These are phyloP conservation scores for Cymbidium sinense DNA, from an alignment of 106 monocot species.

Conservation along the genomic window DNA sequence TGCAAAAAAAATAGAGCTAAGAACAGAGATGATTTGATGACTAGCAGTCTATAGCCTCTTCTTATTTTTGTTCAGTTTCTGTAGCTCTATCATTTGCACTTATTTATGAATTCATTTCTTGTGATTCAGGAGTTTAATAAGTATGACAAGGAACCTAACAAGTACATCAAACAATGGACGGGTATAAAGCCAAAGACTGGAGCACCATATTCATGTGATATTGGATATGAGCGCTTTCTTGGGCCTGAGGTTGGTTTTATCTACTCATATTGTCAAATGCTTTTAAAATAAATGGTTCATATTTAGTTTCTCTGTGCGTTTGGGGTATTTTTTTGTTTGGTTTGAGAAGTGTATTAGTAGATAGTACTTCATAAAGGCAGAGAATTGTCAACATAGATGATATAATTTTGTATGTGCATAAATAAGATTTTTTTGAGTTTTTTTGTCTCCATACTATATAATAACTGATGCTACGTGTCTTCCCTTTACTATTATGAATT, in stretches of 20 bases:
- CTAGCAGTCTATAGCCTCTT: background rate
- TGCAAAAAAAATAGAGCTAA: background rate
- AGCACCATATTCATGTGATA: constrained; percentile 74
- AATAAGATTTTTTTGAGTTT: no score
- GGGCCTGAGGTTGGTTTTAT: constrained; percentile 68
- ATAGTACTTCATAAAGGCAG: background rate
- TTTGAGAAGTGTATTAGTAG: background rate
- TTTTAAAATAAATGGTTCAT: background rate
- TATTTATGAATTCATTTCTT: background rate
- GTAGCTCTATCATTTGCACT: background rate
- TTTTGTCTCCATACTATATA: no score
- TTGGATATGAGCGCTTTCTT: constrained; percentile 93
- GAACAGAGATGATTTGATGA: background rate
- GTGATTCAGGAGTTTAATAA: constrained; percentile 64
- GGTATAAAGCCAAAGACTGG: constrained; percentile 81
- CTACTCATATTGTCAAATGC: background rate
- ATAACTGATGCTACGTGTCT: background rate
- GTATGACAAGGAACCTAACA: constrained; percentile 75
- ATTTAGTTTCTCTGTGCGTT: background rate
- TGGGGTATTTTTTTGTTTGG: background rate
- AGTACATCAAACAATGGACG: constrained; percentile 78
- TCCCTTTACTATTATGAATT: background rate
- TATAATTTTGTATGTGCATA: background rate
- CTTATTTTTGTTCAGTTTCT: background rate
- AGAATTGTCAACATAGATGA: background rate